Evolutionary conservation across 371 early-diverging fungal species (phyloP).

Genomic region (Rhizomucor miehei): DNA sequence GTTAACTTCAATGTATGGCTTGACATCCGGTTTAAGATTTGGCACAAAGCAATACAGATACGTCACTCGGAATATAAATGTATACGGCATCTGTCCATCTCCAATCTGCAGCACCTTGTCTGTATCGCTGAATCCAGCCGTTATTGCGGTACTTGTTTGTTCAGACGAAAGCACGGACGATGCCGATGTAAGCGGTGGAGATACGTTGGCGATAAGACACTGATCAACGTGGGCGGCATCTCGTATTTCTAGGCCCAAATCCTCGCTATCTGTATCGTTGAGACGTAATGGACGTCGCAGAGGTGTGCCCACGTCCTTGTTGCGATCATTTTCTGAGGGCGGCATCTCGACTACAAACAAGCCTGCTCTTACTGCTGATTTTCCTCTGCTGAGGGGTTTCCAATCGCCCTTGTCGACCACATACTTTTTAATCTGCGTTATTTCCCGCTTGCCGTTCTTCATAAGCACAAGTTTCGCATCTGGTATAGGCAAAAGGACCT

Average conservation of each 20-base stretch:
- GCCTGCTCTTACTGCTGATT: conserved; percentile 30
- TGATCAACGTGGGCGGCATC: neutral
- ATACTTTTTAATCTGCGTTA: conserved; percentile 29
- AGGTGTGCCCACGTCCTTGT: conserved; percentile 23
- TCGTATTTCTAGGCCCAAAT: neutral
- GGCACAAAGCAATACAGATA: too few relatives aligned
- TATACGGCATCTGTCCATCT: too few relatives aligned
- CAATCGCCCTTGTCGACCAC: conserved; percentile 43
- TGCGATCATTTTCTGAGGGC: conserved; percentile 16
- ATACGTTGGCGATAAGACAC: neutral
- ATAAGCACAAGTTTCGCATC: conserved; percentile 31
- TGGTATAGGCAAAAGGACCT: conserved; percentile 19
- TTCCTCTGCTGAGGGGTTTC: conserved; percentile 16
- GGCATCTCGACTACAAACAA: conserved; percentile 28
- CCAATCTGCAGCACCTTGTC: too few relatives aligned
- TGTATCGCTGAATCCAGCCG: too few relatives aligned
- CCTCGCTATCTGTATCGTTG: too few relatives aligned
- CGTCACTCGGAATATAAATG: too few relatives aligned
- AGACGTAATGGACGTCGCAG: conserved; percentile 8
- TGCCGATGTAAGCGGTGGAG: conserved; percentile 1
- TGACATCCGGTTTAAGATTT: too few relatives aligned
- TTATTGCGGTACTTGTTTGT: too few relatives aligned
- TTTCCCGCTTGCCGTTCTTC: conserved; percentile 21
- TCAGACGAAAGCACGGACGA: neutral
- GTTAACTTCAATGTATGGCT: too few relatives aligned